Conservation (phyloP, 2,329 filamentous ascomycete genomes). For the Triangularia verruculosa region DNA sequence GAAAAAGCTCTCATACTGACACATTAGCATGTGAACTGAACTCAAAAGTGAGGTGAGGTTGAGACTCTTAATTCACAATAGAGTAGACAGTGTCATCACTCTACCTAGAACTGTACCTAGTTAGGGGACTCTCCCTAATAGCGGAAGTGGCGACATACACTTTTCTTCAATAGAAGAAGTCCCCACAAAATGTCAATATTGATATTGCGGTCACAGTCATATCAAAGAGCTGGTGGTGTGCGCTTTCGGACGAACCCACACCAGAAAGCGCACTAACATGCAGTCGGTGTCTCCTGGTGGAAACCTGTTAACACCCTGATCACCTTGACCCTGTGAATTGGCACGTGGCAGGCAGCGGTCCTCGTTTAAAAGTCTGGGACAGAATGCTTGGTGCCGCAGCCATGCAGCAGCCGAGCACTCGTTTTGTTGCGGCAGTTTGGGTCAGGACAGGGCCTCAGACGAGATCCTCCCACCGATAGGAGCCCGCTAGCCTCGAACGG, state of each 20-base stretch:
- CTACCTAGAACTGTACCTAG: no score
- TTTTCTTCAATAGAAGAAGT: no score
- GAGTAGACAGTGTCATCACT: no score
- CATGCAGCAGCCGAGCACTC: background rate
- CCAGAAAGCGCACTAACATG: background rate
- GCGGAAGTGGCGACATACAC: no score
- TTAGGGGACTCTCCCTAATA: no score
- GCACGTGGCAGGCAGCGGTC: background rate
- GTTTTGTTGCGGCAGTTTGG: background rate
- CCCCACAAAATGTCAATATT: background rate
- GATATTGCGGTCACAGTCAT: background rate
- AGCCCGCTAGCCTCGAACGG: background rate
- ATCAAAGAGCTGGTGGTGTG: background rate
- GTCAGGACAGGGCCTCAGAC: background rate
- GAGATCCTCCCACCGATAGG: background rate
- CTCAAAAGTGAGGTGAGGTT: no score
- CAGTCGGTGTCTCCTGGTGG: background rate
- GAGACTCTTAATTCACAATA: no score
- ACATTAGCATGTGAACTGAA: no score
- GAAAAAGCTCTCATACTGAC: no score
- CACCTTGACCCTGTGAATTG: background rate
- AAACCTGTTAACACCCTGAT: background rate
- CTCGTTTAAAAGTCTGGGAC: background rate
- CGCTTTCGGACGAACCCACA: background rate
- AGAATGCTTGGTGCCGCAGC: background rate